phyloP scores from a whole-genome alignment of 768 basidiomycete species.

The Hypholoma fasciculare region DNA sequence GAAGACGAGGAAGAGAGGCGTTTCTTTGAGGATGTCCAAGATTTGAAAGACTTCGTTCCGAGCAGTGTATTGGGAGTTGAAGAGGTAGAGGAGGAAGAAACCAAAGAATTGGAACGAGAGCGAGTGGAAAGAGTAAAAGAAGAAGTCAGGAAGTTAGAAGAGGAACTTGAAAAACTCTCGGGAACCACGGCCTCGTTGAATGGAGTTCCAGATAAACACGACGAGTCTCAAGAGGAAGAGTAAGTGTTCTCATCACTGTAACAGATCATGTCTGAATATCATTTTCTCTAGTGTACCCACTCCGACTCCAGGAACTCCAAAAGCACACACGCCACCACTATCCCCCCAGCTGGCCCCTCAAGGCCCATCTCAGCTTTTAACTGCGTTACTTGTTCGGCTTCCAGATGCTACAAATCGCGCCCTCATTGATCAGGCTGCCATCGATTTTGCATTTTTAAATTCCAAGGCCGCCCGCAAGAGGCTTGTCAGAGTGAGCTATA shows the following conservation, averaged over 20 bases:
- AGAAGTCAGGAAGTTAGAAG: conserved; percentile 73
- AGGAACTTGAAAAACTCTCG: conserved; percentile 69
- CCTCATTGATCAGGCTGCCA: conserved; percentile 88
- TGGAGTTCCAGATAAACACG: conserved; percentile 14
- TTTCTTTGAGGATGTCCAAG: conserved; percentile 92
- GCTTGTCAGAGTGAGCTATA: conserved; percentile 69
- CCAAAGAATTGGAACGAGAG: conserved; percentile 51
- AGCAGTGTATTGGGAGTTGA: conserved; percentile 80
- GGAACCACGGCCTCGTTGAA: conserved; percentile 17
- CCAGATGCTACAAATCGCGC: conserved; percentile 93
- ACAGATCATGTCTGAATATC: background rate
- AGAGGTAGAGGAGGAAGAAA: conserved; percentile 44
- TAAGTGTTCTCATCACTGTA: background rate
- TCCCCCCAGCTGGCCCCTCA: conserved; percentile 78
- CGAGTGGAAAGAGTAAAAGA: conserved; percentile 60
- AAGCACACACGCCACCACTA: conserved; percentile 53
- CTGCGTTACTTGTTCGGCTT: conserved; percentile 84
- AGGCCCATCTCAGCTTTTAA: conserved; percentile 92
- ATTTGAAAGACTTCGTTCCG: conserved; percentile 91
- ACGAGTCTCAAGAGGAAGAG: conserved; percentile 44
- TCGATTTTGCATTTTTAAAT: conserved; percentile 96
- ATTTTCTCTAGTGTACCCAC: conserved; percentile 44
- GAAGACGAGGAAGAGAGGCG: conserved; percentile 95
- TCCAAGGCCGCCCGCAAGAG: conserved; percentile 95
- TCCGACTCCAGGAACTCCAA: conserved; percentile 70